These are phyloP conservation scores for Flaveria linearis DNA, from an alignment of 129 eudicot species.

Conservation along the genomic window DNA sequence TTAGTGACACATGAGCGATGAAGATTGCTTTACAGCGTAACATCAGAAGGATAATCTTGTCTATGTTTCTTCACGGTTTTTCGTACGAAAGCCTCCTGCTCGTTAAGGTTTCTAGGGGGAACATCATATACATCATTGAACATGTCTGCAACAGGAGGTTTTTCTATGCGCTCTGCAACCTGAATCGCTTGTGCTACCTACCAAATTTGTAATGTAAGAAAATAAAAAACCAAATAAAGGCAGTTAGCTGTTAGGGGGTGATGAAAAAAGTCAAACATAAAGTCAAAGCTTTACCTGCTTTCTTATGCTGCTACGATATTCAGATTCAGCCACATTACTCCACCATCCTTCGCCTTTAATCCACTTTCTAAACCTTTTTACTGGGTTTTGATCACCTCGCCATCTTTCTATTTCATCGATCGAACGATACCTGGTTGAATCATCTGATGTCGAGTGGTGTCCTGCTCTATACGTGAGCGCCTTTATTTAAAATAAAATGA, in stretches of 20 bases:
- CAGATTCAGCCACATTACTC: constrained; percentile 56
- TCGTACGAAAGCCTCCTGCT: constrained; percentile 60
- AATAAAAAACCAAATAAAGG: background rate
- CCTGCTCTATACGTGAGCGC: constrained; percentile 90
- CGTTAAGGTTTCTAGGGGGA: constrained; percentile 53
- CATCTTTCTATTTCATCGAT: constrained; percentile 71
- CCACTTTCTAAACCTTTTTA: constrained; percentile 71
- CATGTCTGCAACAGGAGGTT: constrained; percentile 61
- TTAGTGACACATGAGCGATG: background rate
- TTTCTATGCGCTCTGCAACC: constrained; percentile 62
- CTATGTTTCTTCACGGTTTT: constrained; percentile 46
- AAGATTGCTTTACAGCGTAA: constrained; percentile 32
- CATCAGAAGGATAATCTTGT: constrained; percentile 48
- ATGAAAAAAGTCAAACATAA: constrained; percentile 19
- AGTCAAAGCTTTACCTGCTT: constrained; percentile 59
- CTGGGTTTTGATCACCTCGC: constrained; percentile 68
- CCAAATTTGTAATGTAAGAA: background rate
- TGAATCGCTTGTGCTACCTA: constrained; percentile 72
- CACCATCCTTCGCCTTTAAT: constrained; percentile 73
- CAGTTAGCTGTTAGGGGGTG: background rate
- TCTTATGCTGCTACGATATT: constrained; percentile 50
- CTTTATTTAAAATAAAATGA: constrained; percentile 23
- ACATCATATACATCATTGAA: constrained; percentile 70
- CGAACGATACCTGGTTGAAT: constrained; percentile 75
- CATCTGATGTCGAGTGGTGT: constrained; percentile 90